A percentile compares a stretch with the other conserved stretches of the same genome.
Evolutionary conservation across 163 green algal genomes (phyloP).

Genomic region (Scenedesmus sp.): DNA sequence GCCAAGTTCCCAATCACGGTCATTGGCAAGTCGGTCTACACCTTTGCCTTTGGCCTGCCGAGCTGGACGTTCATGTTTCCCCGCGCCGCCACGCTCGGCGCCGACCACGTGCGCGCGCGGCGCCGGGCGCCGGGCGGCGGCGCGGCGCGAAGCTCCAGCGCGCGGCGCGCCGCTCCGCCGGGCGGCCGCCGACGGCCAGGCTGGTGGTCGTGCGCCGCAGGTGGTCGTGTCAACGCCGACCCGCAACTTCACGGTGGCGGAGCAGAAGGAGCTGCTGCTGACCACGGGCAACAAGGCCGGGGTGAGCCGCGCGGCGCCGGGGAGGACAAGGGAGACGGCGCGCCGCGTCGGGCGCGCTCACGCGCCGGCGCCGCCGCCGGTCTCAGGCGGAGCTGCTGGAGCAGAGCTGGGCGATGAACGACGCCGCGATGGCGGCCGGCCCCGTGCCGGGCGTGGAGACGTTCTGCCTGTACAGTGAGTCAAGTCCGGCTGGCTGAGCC

Average conservation of each 20-base stretch:
- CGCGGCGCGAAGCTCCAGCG: too few species aligned
- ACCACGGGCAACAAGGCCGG: constrained; percentile 11
- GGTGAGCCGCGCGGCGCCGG: too few species aligned
- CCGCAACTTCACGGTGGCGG: constrained; percentile 18
- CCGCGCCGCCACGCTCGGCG: not conserved
- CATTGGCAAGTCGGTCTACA: constrained; percentile 16
- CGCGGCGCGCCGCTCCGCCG: not conserved
- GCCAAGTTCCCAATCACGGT: constrained; percentile 6
- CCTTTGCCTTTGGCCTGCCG: constrained; percentile 17
- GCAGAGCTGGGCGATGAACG: not conserved
- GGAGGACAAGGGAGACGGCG: too few species aligned
- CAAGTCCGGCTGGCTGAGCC: too few species aligned
- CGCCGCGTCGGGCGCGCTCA: too few species aligned
- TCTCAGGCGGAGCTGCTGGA: constrained; percentile 17
- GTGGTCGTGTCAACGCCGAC: constrained; percentile 15
- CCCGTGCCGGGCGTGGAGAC: constrained; percentile 22
- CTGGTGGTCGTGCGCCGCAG: too few species aligned
- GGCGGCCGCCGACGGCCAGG: not conserved
- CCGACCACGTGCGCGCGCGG: constrained; percentile 15
- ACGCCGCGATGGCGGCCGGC: not conserved
- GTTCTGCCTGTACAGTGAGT: constrained; percentile 32
- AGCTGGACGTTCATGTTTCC: constrained; percentile 22
- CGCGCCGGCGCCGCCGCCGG: not conserved
- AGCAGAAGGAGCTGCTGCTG: constrained; percentile 34
- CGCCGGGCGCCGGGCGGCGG: too few species aligned